phyloP scores from a whole-genome alignment of 768 basidiomycete species.

The Podaxis sp. region DNA sequence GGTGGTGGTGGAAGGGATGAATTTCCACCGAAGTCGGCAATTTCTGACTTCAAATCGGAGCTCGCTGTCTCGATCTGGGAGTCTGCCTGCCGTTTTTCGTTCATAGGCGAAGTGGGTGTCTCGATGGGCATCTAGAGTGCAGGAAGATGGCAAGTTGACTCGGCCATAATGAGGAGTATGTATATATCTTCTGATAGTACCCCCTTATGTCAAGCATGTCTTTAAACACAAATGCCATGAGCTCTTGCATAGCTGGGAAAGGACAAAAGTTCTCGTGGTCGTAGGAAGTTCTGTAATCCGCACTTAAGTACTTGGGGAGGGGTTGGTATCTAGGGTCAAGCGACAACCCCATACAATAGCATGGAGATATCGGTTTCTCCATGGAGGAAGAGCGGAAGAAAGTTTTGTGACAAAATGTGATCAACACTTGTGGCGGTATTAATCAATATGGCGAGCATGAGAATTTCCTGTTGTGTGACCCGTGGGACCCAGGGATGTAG shows the following conservation, averaged over 20 bases:
- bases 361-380: background rate
- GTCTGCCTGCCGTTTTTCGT: background rate
- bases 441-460: background rate
- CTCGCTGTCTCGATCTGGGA: constrained; percentile 2
- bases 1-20: constrained; percentile 5
- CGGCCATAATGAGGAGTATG: background rate
- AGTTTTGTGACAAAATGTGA: background rate
- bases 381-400: background rate
- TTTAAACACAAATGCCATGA: background rate
- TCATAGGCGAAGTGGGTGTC: background rate
- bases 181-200: background rate
- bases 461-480: no score
- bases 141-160: background rate
- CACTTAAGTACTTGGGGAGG: no score
- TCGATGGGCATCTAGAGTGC: constrained; percentile 2
- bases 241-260: background rate
- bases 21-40: constrained; percentile 6
- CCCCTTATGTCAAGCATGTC: background rate
- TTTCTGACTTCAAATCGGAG: background rate
- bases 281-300: background rate
- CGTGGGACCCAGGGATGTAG: no score
- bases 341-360: background rate
- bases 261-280: background rate
- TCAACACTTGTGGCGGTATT: background rate
- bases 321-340: background rate